Conservation (phyloP, 2,329 filamentous ascomycete genomes). For the Colletotrichum acutatum region DNA sequence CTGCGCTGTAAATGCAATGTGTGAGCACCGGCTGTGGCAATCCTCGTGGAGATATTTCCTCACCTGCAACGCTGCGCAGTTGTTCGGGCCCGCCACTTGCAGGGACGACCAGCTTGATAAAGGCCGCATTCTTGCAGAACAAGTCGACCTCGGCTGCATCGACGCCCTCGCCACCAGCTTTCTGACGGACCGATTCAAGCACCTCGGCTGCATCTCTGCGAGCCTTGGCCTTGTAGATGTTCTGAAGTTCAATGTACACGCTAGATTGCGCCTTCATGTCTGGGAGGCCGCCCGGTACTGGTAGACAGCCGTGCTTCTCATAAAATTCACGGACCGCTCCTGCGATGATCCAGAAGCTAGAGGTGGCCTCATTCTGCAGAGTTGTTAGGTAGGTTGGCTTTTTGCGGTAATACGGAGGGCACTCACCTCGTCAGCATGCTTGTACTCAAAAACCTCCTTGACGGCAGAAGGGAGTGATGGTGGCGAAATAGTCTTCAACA, state of each 20-base stretch:
- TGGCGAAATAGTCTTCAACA: slow-evolving; percentile 84
- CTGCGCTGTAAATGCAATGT: slow-evolving; percentile 51
- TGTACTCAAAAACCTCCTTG: slow-evolving; percentile 81
- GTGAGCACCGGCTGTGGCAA: background rate
- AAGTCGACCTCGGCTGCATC: slow-evolving; percentile 82
- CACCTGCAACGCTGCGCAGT: slow-evolving; percentile 66
- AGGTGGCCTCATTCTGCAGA: slow-evolving; percentile 55
- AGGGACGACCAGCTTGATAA: slow-evolving; percentile 85
- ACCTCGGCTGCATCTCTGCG: slow-evolving; percentile 82
- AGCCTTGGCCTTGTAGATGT: slow-evolving; percentile 91
- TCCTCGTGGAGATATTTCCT: slow-evolving; percentile 41
- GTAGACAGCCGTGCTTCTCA: slow-evolving; percentile 76
- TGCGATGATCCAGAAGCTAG: slow-evolving; percentile 90
- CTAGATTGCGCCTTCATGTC: slow-evolving; percentile 97
- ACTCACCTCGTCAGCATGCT: slow-evolving; percentile 63
- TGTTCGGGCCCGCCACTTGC: slow-evolving; percentile 54
- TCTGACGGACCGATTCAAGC: slow-evolving; percentile 68
- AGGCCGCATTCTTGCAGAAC: slow-evolving; percentile 95
- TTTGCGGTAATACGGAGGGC: slow-evolving; percentile 49
- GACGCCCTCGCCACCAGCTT: slow-evolving; percentile 63
- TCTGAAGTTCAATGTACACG: slow-evolving; percentile 91
- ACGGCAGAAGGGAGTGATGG: slow-evolving; percentile 76
- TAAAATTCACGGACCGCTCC: slow-evolving; percentile 84
- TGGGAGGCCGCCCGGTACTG: slow-evolving; percentile 86
- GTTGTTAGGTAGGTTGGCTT: slow-evolving; percentile 37